phyloP scores from a whole-genome alignment of 169 alveolate genomes.

The Perkinsus marinus region DNA sequence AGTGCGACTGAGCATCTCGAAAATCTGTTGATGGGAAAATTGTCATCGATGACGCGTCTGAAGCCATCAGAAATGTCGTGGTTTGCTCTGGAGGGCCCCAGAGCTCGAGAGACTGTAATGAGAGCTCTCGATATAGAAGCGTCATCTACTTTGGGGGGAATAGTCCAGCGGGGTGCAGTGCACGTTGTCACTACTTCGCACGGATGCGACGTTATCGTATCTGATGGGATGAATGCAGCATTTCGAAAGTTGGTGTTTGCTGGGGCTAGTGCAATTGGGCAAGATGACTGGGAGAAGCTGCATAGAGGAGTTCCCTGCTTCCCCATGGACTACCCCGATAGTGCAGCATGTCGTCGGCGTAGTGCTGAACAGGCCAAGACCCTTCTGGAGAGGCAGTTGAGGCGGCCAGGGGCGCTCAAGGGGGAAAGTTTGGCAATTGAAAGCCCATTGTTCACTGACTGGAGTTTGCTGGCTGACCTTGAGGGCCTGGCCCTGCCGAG shows the following conservation, averaged over 20 bases:
- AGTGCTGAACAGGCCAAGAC: background rate
- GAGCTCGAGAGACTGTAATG: background rate
- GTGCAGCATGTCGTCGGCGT: background rate
- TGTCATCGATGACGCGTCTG: background rate
- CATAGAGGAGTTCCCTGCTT: background rate
- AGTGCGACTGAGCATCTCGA: background rate
- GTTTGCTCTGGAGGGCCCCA: background rate
- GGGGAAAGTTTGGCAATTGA: background rate
- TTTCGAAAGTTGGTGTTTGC: background rate
- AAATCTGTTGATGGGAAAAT: background rate
- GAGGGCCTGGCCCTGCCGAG: background rate
- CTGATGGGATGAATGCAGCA: background rate
- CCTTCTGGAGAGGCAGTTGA: background rate
- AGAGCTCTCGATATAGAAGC: background rate
- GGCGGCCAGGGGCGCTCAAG: background rate
- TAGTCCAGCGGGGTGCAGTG: background rate
- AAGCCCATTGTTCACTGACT: background rate
- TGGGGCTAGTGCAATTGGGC: background rate
- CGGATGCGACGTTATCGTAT: background rate
- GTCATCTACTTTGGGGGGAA: background rate
- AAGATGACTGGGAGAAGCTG: background rate
- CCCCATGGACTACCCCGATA: background rate
- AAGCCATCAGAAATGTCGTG: background rate
- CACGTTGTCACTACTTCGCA: background rate
- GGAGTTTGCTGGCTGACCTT: background rate